Conservation (phyloP, 169 alveolate genomes). For the Cryptosporidium bovis region DNA sequence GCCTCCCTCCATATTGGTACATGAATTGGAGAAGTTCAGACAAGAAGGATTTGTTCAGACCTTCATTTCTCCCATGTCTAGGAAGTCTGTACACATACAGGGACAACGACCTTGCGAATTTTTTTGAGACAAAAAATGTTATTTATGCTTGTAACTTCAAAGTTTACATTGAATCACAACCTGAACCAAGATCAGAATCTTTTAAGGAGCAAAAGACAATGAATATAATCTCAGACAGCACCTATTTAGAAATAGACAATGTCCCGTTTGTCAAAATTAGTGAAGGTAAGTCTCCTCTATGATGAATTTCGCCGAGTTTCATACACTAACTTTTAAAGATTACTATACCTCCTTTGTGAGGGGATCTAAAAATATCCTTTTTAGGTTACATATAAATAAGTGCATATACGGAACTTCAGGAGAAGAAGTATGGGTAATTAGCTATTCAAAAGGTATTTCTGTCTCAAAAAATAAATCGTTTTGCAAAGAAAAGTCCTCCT, state of each 20-base stretch:
- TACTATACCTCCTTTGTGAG: conserved; percentile 19
- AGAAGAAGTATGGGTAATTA: conserved; percentile 7
- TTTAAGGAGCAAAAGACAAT: no score
- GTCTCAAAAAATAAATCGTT: not conserved
- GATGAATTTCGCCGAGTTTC: not conserved
- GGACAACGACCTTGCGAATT: not conserved
- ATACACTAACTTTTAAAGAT: not conserved
- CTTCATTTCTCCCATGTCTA: conserved; percentile 49
- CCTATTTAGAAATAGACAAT: conserved; percentile 7
- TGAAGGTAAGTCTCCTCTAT: conserved; percentile 25
- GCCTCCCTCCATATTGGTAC: conserved; percentile 49
- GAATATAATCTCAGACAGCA: not conserved
- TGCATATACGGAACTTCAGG: not conserved
- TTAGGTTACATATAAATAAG: conserved; percentile 1
- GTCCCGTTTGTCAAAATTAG: conserved; percentile 9
- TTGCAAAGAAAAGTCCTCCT: conserved; percentile 4
- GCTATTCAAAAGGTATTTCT: not conserved
- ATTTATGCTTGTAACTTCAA: conserved; percentile 21
- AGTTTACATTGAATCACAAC: not conserved
- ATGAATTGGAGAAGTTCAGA: conserved; percentile 35
- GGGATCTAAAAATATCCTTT: conserved; percentile 30
- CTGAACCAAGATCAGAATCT: no score
- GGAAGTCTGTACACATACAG: conserved; percentile 50
- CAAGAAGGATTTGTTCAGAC: conserved; percentile 10
- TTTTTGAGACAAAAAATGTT: conserved; percentile 9